Conservation (phyloP, 2,329 filamentous ascomycete species). For the Paracoccidioides lutzii region DNA sequence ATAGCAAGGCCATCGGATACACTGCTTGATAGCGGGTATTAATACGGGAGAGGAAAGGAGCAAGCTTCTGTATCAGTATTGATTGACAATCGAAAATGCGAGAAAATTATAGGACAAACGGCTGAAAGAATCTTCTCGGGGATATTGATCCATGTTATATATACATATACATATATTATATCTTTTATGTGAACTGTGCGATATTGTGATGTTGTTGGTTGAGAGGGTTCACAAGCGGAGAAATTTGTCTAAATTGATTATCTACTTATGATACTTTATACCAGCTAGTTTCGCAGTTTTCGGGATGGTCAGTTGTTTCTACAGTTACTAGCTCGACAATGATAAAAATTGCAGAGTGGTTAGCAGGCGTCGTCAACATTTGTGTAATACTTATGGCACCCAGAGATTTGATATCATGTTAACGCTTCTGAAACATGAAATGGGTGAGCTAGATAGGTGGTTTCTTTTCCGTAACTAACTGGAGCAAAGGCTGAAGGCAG, state of each 20-base stretch:
- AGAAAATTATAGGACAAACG: neutral
- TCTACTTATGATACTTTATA: too few species aligned
- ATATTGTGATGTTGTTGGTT: too few species aligned
- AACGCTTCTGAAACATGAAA: neutral
- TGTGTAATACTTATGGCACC: too few species aligned
- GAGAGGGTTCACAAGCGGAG: too few species aligned
- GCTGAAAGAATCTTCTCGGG: too few species aligned
- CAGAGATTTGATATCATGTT: neutral
- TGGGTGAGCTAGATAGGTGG: neutral
- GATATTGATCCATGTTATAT: too few species aligned
- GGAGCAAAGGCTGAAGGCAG: too few species aligned
- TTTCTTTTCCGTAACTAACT: neutral
- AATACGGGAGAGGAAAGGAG: neutral
- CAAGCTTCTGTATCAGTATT: neutral
- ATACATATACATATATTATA: too few species aligned
- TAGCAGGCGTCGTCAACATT: neutral
- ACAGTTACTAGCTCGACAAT: neutral
- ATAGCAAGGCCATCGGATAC: neutral
- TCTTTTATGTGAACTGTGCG: too few species aligned
- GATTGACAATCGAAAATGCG: neutral
- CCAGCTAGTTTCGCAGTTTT: too few species aligned
- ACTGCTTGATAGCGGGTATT: neutral
- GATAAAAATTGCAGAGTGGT: neutral
- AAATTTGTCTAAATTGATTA: too few species aligned
- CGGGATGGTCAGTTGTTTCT: neutral